These are phyloP conservation scores for Phylloporus arenicola DNA, from an alignment of 768 basidiomycete genomes.

Conservation along the genomic window DNA sequence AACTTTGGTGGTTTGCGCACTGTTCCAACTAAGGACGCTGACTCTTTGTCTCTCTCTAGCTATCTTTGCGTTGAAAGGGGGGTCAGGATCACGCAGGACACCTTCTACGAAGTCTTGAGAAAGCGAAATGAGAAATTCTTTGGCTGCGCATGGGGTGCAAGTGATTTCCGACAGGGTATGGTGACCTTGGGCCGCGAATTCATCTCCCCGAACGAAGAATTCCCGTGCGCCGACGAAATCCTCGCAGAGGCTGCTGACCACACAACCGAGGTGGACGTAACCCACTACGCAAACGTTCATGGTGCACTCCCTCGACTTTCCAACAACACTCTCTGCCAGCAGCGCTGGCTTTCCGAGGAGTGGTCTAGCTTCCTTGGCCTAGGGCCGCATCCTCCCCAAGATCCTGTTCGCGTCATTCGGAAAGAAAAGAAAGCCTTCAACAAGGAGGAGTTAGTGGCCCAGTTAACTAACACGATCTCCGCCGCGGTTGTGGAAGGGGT, in stretches of 20 bases:
- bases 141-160: background rate
- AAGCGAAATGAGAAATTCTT: background rate
- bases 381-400: background rate
- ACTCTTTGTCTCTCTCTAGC: too few species aligned
- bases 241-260: slow-evolving; percentile 5
- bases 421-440: too few species aligned
- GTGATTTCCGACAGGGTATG: slow-evolving; percentile 6
- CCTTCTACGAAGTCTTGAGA: background rate
- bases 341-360: background rate
- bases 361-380: slow-evolving; percentile 6
- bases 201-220: slow-evolving; percentile 1
- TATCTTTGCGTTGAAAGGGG: background rate
- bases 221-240: background rate
- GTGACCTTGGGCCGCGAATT: slow-evolving; percentile 1
- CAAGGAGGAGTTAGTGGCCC: too few species aligned
- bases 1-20: too few species aligned
- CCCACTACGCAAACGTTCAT: slow-evolving; percentile 1
- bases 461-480: too few species aligned
- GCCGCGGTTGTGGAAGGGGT: too few species aligned
- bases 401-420: background rate
- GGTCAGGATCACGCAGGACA: background rate
- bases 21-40: too few species aligned
- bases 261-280: background rate
- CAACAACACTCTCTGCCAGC: background rate
- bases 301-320: slow-evolving; percentile 1